A percentile compares a stretch with the other conserved stretches of the same genome.
phyloP scores from a whole-genome alignment of 805 yeast genomes.

The Metschnikowia rubicola region DNA sequence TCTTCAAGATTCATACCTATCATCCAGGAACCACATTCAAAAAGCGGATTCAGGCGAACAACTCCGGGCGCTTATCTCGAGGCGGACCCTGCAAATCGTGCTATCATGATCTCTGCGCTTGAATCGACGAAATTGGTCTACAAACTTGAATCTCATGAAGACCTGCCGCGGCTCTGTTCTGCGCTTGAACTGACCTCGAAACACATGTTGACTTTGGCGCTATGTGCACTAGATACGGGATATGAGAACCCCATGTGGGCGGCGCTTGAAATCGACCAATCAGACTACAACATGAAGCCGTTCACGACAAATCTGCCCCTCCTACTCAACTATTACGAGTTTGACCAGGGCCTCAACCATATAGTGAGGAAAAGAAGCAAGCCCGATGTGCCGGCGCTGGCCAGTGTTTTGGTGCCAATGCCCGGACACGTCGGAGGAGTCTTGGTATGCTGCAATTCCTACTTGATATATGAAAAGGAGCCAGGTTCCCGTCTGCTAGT shows the following conservation, averaged over 20 bases:
- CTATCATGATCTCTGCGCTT: conserved; percentile 64
- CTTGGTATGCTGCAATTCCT: conserved; percentile 57
- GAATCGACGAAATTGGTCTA: conserved; percentile 75
- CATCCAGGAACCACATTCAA: conserved; percentile 63
- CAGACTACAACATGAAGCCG: conserved; percentile 24
- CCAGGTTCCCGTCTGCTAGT: conserved; percentile 31
- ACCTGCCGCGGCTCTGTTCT: conserved; percentile 51
- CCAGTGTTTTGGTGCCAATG: conserved; percentile 57
- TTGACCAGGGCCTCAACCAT: conserved; percentile 84
- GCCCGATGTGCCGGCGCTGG: conserved; percentile 22
- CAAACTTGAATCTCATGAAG: conserved; percentile 41
- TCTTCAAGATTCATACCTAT: conserved; percentile 42
- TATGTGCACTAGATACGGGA: conserved; percentile 67
- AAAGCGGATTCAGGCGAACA: conserved; percentile 70
- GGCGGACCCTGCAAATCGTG: conserved; percentile 69
- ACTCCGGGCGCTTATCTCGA: conserved; percentile 73
- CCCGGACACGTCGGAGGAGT: conserved; percentile 76
- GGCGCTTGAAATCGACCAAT: conserved; percentile 63
- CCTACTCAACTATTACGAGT: conserved; percentile 64
- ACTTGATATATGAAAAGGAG: conserved; percentile 48
- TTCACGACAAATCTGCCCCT: conserved; percentile 10
- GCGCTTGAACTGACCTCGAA: conserved; percentile 69
- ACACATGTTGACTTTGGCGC: conserved; percentile 46
- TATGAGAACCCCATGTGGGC: conserved; percentile 85
- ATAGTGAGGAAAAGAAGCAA: conserved; percentile 45